Conservation (phyloP, 139 green algal species). For the Auxenochlorella pyrenoidosa region DNA sequence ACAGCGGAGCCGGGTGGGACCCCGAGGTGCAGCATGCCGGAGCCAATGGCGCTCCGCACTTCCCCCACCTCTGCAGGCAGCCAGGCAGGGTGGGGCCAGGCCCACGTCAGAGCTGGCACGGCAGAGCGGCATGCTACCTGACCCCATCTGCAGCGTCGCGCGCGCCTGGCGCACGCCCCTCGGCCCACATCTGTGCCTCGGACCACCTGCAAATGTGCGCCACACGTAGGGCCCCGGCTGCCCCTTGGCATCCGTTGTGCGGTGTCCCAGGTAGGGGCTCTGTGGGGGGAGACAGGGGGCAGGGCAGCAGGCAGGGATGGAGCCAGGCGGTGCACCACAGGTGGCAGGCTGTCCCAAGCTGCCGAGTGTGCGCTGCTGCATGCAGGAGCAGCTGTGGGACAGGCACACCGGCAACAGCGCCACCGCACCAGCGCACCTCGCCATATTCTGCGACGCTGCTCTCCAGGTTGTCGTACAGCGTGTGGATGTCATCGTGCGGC, state of each 20-base stretch:
- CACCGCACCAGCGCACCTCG: constrained; percentile 57
- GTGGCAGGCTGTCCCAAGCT: no score
- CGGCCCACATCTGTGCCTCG: no score
- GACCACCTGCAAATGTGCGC: constrained; percentile 62
- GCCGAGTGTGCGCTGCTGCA: not conserved
- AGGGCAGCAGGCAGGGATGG: not conserved
- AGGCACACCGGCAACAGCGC: not conserved
- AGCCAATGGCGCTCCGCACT: constrained; percentile 85
- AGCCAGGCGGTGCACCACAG: not conserved
- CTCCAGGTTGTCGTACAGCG: constrained; percentile 94
- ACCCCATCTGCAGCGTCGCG: no score
- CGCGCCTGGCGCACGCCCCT: no score
- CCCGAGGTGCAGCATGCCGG: constrained; percentile 87
- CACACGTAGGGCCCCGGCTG: constrained; percentile 67
- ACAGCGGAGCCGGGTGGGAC: constrained; percentile 73
- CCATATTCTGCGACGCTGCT: constrained; percentile 65
- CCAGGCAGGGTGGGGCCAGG: no score
- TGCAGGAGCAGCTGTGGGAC: no score
- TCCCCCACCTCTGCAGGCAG: constrained; percentile 60
- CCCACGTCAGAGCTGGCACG: no score
- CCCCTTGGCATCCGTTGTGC: constrained; percentile 41
- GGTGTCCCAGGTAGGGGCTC: constrained; percentile 59
- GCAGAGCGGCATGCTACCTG: no score
- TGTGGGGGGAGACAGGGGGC: constrained; percentile 18
- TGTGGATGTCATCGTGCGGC: constrained; percentile 84